Evolutionary conservation across 2,329 filamentous ascomycete species (phyloP), one percentile per base, ranked within the genome.

Genomic region (Xylaria sp.): DNA sequence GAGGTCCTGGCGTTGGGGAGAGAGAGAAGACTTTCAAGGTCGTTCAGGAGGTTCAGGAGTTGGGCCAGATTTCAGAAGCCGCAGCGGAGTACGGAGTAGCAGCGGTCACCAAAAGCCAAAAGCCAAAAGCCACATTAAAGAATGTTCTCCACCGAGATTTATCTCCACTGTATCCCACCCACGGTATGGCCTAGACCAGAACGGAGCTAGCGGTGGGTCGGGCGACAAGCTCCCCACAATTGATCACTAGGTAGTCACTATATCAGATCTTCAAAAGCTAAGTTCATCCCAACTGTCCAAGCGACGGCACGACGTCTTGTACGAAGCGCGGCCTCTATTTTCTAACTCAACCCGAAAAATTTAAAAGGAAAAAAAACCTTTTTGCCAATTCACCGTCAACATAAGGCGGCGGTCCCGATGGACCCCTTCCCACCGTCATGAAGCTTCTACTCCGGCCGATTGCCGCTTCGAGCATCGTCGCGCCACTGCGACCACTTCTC

Each of bases 381-480:
- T 30, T 32, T 7, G 48, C 13, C 43, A 60, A 30, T 43, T 48
- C 39, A 5, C 36, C 23, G 36, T 30, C 8, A n/a, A 45, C 18
- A 30, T 13, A 34, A 50, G 36, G 39, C 60, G 55, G 8, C 63
- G 60, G 70, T 41, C 60, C 79, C 75, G 72, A 81, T 81, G 78
- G 77, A 74, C 72, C 60, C 57, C 62, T 75, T 76, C 61, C 78
- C 77, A 67, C 79, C 81, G 82, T 77, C 75, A 86, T 86, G 82
- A 86, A 84, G 76, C 78, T 80, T 65, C 74, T 69, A 80, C 76
- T 72, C 74, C 79, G 72, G 78, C 79, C 69, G 77, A 78, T 78
- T 80, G 79, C 70, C 77, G 74, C 76, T 69, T 71, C 75, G 56
- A 72, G 71, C 71, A 67, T 78, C 68, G 69, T 70, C 52, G 73